phyloP scores from a whole-genome alignment of 2,329 filamentous ascomycete species.

The Nemania sp. region DNA sequence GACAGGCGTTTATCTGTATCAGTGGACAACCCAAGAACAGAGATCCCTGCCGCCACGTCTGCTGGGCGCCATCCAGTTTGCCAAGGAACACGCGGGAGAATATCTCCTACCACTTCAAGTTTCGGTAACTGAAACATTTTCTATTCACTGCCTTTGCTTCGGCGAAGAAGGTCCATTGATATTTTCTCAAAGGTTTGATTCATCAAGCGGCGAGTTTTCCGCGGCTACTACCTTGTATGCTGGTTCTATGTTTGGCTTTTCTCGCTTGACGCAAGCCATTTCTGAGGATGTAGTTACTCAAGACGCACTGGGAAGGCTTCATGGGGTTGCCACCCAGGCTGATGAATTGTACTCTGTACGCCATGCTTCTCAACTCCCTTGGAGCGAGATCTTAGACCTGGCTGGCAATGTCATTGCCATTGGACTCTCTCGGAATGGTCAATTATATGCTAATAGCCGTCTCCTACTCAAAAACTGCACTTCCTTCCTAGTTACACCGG shows the following conservation, averaged over 20 bases:
- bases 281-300: slow-evolving; percentile 46
- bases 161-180: slow-evolving; percentile 30
- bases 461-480: slow-evolving; percentile 85
- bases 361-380: slow-evolving; percentile 55
- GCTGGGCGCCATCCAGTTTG: slow-evolving; percentile 45
- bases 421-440: slow-evolving; percentile 74
- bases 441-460: slow-evolving; percentile 75
- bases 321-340: slow-evolving; percentile 41
- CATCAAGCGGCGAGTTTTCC: slow-evolving; percentile 21
- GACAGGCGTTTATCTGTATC: slow-evolving; percentile 67
- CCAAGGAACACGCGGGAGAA: slow-evolving; percentile 33
- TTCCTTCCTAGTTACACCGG: slow-evolving; percentile 79
- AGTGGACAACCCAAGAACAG: slow-evolving; percentile 66
- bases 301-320: slow-evolving; percentile 50
- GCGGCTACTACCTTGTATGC: slow-evolving; percentile 31
- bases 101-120: slow-evolving; percentile 36
- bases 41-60: slow-evolving; percentile 51
- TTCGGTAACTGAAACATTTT: slow-evolving; percentile 36
- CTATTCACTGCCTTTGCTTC: slow-evolving; percentile 36
- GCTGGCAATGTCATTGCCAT: slow-evolving; percentile 50
- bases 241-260: slow-evolving; percentile 38
- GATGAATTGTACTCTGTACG: slow-evolving; percentile 43
- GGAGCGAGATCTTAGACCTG: slow-evolving; percentile 52
- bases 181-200: slow-evolving; percentile 26
- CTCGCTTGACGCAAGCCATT: slow-evolving; percentile 36